A percentile compares a stretch with the other conserved stretches of the same genome.
Evolutionary conservation across 805 yeast species (phyloP).

Genomic region (Torulaspora gathmanii): DNA sequence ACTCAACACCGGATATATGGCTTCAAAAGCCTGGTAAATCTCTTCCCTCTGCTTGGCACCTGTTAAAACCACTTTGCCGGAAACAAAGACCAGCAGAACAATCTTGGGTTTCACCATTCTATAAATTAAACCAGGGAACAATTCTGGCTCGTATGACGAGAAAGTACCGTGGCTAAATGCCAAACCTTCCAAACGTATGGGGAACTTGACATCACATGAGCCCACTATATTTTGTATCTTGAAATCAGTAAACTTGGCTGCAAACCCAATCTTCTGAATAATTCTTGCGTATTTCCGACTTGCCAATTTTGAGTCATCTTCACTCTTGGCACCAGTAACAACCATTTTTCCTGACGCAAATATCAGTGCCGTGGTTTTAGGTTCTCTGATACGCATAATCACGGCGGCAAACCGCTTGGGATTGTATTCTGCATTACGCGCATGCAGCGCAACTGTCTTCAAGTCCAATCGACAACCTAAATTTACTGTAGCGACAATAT

Average conservation of each 20-base stretch:
- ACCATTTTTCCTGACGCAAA: constrained; percentile 99
- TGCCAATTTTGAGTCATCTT: constrained; percentile 97
- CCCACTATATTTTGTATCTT: constrained; percentile 98
- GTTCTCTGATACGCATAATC: constrained; percentile 98
- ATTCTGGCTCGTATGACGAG: constrained; percentile 96
- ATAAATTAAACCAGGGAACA: constrained; percentile 96
- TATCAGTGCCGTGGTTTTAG: constrained; percentile 94
- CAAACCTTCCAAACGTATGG: constrained; percentile 92
- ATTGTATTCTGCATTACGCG: constrained; percentile 97
- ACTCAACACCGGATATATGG: constrained; percentile 95
- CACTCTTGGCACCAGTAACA: constrained; percentile 98
- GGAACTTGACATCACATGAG: constrained; percentile 97
- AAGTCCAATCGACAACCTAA: constrained; percentile 92
- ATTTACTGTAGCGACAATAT: constrained; percentile 96
- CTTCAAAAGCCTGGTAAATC: constrained; percentile 96
- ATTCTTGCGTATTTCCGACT: constrained; percentile 97
- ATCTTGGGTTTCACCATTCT: constrained; percentile 99
- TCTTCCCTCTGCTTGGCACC: constrained; percentile 99
- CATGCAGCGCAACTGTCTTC: constrained; percentile 95
- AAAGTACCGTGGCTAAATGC: constrained; percentile 98
- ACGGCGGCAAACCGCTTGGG: constrained; percentile 99
- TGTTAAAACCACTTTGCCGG: constrained; percentile 94
- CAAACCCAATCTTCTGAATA: constrained; percentile 94
- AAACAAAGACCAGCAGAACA: constrained; percentile 89
- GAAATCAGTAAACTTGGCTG: constrained; percentile 96